A percentile compares a stretch with the other conserved stretches of the same genome.
phyloP scores from a whole-genome alignment of 768 basidiomycete species.

The Amanita exitialis region DNA sequence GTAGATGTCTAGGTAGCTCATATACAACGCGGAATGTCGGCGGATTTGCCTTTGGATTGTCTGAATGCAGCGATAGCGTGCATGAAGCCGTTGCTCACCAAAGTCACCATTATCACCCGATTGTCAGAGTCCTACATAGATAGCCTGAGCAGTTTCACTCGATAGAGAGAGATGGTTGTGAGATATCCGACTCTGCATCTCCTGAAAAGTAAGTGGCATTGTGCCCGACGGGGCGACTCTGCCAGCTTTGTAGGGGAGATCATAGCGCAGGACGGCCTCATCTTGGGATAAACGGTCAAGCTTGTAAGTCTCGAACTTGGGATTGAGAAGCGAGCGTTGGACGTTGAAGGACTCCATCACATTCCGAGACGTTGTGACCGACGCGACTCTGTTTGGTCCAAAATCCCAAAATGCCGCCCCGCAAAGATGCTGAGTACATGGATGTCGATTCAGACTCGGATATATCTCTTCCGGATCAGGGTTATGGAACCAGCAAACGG shows the following conservation, averaged over 20 bases:
- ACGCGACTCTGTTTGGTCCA: not conserved
- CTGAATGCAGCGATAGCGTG: conserved; percentile 25
- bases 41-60: conserved; percentile 16
- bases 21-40: conserved; percentile 49
- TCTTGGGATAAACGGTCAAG: conserved; percentile 54
- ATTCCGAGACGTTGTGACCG: not conserved
- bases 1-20: conserved; percentile 48
- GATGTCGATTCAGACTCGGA: conserved; percentile 66
- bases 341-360: conserved; percentile 29
- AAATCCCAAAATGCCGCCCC: conserved; percentile 21
- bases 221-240: conserved; percentile 54
- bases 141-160: conserved; percentile 31
- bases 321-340: conserved; percentile 53
- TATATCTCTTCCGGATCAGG: conserved; percentile 49
- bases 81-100: conserved; percentile 38
- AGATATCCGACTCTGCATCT: conserved; percentile 75
- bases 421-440: conserved; percentile 32
- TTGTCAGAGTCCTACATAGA: conserved; percentile 63
- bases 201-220: conserved; percentile 62
- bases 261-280: conserved; percentile 38
- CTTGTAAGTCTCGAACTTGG: conserved; percentile 81
- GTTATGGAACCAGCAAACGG: conserved; percentile 44
- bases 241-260: conserved; percentile 43
- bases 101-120: conserved; percentile 47
- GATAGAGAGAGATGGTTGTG: conserved; percentile 70